Base-by-base conservation (phyloP, 345 rosid species). In the Excoecaria cochinchinensis region DNA sequence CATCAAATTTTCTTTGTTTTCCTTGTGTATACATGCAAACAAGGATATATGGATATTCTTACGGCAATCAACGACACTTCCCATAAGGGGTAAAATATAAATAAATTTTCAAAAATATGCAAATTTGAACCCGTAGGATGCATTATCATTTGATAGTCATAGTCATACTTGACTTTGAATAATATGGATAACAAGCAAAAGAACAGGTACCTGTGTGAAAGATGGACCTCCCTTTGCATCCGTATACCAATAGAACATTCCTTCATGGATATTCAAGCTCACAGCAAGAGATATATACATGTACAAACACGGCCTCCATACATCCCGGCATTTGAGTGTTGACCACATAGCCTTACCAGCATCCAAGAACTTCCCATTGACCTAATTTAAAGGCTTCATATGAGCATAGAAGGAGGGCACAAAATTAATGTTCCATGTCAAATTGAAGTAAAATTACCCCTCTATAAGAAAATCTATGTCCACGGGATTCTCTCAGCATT, bases 211-310 rank as follows among this genome's bases (percentile, higher is more conserved):
- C 88, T 85, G 80, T 7, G 88, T 82, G 84, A 93, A 93, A 71
- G 82, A 77, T 68, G 98, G 98, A n/a, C 95, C 97, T 31, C 82
- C 90, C 58, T 90, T 87, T 40, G 95, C 84, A 81, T 89, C 94
- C 39, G 98, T 91, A 70, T 86, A 87, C 94, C 97, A 93, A 71
- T 91, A 93, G 80, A 93, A 93, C 93, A 91, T 81, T 70, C 97
- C 94, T 77, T 91, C 90, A 60, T 87, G 90, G 70, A 91, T 83
- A 73, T 91, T 84, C 74, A 90, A 83, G 73, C 94, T 84, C 76
- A 89, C 69, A 68, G 94, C 83, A 77, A 88, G 82, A 51, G 94
- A 91, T 73, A 88, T 67, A 76, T 78, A 84, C 89, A 89, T 86
- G 72, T 88, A 91, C 59, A 91, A 70, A 80, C 94, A 90, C 39